A percentile compares a stretch with the other conserved stretches of the same genome.
These are phyloP conservation scores for Perkinsus olseni DNA, from an alignment of 169 alveolate species.

Conservation along the genomic window DNA sequence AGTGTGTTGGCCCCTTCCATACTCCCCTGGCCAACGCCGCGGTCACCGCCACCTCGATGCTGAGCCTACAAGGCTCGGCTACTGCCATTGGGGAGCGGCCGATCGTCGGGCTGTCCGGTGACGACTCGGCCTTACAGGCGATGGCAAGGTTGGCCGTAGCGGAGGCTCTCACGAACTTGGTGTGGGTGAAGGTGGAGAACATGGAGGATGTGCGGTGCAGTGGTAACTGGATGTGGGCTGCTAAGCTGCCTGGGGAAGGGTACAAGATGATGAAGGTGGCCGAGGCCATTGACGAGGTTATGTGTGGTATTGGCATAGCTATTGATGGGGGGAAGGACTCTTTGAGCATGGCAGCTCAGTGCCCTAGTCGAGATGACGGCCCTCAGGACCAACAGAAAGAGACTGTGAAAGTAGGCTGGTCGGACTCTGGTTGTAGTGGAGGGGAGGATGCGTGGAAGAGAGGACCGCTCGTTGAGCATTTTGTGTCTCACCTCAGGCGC, in stretches of 20 bases:
- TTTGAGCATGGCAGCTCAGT: conserved; percentile 13
- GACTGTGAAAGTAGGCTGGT: conserved; percentile 19
- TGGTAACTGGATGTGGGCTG: conserved; percentile 46
- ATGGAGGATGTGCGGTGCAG: conserved; percentile 12
- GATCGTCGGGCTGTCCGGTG: conserved; percentile 30
- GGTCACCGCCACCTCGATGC: conserved; percentile 24
- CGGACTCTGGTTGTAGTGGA: too few relatives aligned
- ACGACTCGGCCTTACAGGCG: background rate
- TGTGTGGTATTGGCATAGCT: conserved; percentile 33
- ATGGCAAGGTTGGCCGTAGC: conserved; percentile 37
- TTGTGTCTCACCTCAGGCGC: conserved; percentile 11
- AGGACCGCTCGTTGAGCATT: background rate
- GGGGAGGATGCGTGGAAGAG: too few relatives aligned
- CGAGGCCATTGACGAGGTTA: conserved; percentile 20
- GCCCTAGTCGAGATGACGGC: background rate
- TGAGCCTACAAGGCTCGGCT: conserved; percentile 10
- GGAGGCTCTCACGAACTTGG: conserved; percentile 37
- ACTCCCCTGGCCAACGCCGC: conserved; percentile 34
- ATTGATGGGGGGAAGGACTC: conserved; percentile 41
- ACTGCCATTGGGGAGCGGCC: conserved; percentile 49
- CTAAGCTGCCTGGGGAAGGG: conserved; percentile 33
- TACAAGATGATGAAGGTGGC: conserved; percentile 32
- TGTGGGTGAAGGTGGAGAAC: conserved; percentile 19
- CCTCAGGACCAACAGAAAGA: conserved; percentile 9
- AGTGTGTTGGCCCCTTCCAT: conserved; percentile 17